Conservation (phyloP, 1,284 basidiomycete genomes). For the Microbotryum silenes-acaulis region DNA sequence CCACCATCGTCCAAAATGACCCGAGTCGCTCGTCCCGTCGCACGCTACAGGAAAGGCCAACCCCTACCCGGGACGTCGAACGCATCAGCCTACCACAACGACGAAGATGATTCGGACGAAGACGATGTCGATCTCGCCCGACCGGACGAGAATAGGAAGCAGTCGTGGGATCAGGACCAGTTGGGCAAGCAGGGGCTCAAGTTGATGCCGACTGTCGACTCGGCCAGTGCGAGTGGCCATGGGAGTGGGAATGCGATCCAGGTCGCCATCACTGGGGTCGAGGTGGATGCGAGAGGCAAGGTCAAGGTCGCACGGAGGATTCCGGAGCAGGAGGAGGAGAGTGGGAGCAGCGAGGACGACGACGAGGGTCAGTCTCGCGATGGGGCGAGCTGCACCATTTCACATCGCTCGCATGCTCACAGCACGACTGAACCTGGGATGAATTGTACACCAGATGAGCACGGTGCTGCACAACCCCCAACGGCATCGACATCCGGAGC, state of each 20-base stretch:
- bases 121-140: conserved; percentile 5
- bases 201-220: background rate
- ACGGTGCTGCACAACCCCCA: too few relatives aligned
- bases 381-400: too few relatives aligned
- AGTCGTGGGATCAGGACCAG: conserved; percentile 12
- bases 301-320: conserved; percentile 26
- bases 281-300: conserved; percentile 29
- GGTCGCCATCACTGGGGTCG: conserved; percentile 30
- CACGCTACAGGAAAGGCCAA: conserved; percentile 24
- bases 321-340: conserved; percentile 20
- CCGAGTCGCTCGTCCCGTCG: conserved; percentile 15
- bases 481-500: too few relatives aligned
- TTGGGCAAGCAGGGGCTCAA: conserved; percentile 5
- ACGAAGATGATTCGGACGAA: conserved; percentile 18
- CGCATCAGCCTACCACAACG: conserved; percentile 2
- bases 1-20: conserved; percentile 14
- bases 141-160: background rate
- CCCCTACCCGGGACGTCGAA: background rate
- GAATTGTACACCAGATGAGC: too few relatives aligned
- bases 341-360: conserved; percentile 20
- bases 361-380: background rate
- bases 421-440: too few relatives aligned
- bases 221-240: conserved; percentile 7
- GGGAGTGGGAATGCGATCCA: conserved; percentile 19
- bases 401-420: too few relatives aligned